These are phyloP conservation scores for Blastobotrys mokoenaii DNA, from an alignment of 805 yeast genomes.

Conservation along the genomic window DNA sequence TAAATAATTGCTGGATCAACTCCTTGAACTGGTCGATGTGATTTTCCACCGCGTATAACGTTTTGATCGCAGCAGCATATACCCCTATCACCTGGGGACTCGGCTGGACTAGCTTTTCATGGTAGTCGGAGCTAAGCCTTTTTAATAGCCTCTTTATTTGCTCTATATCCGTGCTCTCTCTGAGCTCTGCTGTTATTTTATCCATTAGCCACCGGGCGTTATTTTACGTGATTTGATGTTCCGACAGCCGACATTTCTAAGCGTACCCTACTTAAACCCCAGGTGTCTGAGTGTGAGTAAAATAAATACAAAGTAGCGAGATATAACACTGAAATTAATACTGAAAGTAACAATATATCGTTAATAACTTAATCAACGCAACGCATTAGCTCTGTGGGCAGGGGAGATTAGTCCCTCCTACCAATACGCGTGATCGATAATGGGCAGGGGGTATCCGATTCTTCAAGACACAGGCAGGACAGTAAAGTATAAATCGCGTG, in stretches of 20 bases:
- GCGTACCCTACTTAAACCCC: not conserved
- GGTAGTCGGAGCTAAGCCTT: not conserved
- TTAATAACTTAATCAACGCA: not conserved
- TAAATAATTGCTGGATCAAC: not conserved
- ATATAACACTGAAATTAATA: not conserved
- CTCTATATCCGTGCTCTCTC: not conserved
- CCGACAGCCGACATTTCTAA: not conserved
- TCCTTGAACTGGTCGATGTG: not conserved
- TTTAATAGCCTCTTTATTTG: not conserved
- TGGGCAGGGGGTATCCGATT: too few relatives aligned
- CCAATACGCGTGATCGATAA: too few relatives aligned
- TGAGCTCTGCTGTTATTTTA: not conserved
- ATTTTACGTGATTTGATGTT: not conserved
- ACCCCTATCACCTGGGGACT: slow-evolving; percentile 1
- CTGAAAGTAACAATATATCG: not conserved
- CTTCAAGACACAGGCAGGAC: too few relatives aligned
- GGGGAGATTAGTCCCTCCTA: too few relatives aligned
- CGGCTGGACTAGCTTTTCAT: not conserved
- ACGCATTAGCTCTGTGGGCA: too few relatives aligned
- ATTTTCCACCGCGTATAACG: slow-evolving; percentile 3
- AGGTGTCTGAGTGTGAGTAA: not conserved
- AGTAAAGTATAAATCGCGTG: too few relatives aligned
- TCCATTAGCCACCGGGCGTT: not conserved
- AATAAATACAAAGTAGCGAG: not conserved
- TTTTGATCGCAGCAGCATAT: slow-evolving; percentile 5